Conservation (phyloP, 1,139 yeast genomes). For the Lodderomyces elongisporus region DNA sequence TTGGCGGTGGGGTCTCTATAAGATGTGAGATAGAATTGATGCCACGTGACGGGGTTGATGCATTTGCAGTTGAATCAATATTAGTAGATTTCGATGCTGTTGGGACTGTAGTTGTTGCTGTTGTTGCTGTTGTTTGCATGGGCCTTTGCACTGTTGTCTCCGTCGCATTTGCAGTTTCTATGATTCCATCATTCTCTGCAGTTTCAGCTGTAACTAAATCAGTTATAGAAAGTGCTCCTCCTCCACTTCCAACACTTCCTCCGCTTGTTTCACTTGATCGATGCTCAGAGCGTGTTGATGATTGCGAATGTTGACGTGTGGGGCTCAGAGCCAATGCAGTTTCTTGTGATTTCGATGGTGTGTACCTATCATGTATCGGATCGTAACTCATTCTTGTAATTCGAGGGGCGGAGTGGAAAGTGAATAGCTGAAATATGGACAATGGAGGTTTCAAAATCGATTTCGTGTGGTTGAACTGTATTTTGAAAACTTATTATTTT, state of each 20-base stretch:
- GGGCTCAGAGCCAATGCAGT: no score
- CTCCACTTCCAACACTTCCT: neutral
- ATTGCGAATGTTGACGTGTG: no score
- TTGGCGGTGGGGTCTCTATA: constrained; percentile 6
- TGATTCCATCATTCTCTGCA: no score
- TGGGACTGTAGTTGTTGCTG: constrained; percentile 3
- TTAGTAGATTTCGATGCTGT: constrained; percentile 11
- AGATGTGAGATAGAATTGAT: constrained; percentile 9
- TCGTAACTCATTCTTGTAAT: constrained; percentile 25
- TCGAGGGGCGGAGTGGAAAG: no score
- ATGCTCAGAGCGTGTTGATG: no score
- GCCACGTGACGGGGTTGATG: constrained; percentile 9
- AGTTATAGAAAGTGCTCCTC: constrained; percentile 12
- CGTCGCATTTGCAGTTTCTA: constrained; percentile 1
- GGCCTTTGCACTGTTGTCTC: no score
- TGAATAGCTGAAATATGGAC: no score
- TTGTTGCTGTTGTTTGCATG: constrained; percentile 9
- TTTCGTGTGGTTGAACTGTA: no score
- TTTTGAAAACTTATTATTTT: neutral
- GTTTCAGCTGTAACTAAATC: constrained; percentile 9
- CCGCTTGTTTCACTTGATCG: no score
- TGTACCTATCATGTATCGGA: constrained; percentile 28
- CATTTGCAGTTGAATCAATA: no score
- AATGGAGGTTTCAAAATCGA: no score
- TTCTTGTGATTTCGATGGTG: constrained; percentile 9